Conservation (phyloP, 176 grass and related monocot genomes). For the Saccharum spontaneum region DNA sequence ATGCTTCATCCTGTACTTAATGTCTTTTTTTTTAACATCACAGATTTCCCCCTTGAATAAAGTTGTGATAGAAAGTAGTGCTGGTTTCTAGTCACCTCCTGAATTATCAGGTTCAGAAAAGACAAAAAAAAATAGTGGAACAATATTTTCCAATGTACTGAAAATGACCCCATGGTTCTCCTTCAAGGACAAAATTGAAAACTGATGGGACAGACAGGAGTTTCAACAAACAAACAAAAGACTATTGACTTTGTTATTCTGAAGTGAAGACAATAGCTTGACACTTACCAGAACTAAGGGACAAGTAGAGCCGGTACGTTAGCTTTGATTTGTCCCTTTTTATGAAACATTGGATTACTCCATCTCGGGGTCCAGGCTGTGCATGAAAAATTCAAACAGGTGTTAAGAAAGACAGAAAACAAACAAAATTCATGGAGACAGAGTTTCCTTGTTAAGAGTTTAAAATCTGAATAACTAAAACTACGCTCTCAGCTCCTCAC, state of each 20-base stretch:
- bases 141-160: neutral
- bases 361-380: conserved; percentile 81
- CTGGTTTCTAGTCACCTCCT: neutral
- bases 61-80: neutral
- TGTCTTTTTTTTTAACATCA: neutral
- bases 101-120: neutral
- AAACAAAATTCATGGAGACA: neutral
- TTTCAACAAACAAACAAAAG: conserved; percentile 20
- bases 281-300: conserved; percentile 70
- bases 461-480: conserved; percentile 6
- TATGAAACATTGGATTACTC: conserved; percentile 84
- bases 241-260: neutral
- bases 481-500: neutral
- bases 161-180: neutral
- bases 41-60: neutral
- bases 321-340: conserved; percentile 85
- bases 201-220: neutral
- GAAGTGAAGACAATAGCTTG: neutral
- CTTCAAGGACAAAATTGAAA: neutral
- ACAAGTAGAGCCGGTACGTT: conserved; percentile 89
- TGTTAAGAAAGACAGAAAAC: neutral
- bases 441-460: neutral
- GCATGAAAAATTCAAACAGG: conserved; percentile 27
- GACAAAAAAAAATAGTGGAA: neutral
- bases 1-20: neutral